These are phyloP conservation scores for Xylariaceae sp. DNA, from an alignment of 2,329 filamentous ascomycete species.

Conservation along the genomic window DNA sequence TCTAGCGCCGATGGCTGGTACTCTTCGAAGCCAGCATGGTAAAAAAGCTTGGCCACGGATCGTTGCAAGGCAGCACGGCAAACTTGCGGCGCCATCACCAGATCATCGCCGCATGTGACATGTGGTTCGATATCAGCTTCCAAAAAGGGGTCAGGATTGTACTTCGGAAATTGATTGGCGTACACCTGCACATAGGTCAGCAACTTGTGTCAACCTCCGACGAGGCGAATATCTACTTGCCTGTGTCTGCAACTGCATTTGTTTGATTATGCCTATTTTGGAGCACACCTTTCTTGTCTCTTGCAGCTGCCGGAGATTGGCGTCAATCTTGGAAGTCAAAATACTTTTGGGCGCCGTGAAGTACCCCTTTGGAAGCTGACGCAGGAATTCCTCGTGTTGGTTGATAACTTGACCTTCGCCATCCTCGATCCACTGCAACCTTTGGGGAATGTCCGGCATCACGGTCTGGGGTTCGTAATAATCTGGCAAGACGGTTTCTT, in stretches of 20 bases:
- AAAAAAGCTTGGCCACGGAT: slow-evolving; percentile 90
- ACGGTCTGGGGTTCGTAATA: slow-evolving; percentile 87
- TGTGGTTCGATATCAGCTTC: slow-evolving; percentile 85
- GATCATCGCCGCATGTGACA: slow-evolving; percentile 81
- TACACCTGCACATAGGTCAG: slow-evolving; percentile 61
- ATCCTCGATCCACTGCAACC: slow-evolving; percentile 84
- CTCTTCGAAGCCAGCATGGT: slow-evolving; percentile 94
- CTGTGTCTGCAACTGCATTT: slow-evolving; percentile 98
- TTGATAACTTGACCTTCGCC: slow-evolving; percentile 84
- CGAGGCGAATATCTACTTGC: slow-evolving; percentile 41
- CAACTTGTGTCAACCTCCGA: slow-evolving; percentile 7
- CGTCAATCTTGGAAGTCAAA: slow-evolving; percentile 74
- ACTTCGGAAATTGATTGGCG: slow-evolving; percentile 96
- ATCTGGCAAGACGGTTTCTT: slow-evolving; percentile 80
- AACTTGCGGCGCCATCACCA: slow-evolving; percentile 77
- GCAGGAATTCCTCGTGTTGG: slow-evolving; percentile 77
- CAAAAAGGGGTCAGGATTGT: slow-evolving; percentile 80
- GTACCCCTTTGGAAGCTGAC: slow-evolving; percentile 65
- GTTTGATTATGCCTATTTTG: slow-evolving; percentile 96
- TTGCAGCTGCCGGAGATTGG: slow-evolving; percentile 91
- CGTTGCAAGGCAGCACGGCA: slow-evolving; percentile 82
- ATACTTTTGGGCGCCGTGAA: slow-evolving; percentile 72
- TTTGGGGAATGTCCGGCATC: slow-evolving; percentile 76
- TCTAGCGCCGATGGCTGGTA: slow-evolving; percentile 93
- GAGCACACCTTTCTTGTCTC: slow-evolving; percentile 93